phyloP scores from a whole-genome alignment of 768 basidiomycete genomes.

The Pleurotus giganteus region DNA sequence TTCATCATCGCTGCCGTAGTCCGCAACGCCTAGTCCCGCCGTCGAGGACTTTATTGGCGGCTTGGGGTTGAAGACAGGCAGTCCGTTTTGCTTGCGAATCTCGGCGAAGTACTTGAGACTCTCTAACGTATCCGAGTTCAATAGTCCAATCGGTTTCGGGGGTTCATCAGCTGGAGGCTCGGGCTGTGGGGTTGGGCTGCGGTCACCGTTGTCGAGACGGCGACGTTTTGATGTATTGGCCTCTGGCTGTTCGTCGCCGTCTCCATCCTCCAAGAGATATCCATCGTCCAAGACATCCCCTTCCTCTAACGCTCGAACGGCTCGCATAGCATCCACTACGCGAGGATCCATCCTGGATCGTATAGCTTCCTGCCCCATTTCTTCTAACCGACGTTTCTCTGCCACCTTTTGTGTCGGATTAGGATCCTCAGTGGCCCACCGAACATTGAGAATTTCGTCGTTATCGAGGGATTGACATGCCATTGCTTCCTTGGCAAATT shows the following conservation, averaged over 20 bases:
- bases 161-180: conserved; percentile 25
- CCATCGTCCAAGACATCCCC: conserved; percentile 49
- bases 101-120: conserved; percentile 90
- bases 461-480: conserved; percentile 96
- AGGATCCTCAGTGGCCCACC: conserved; percentile 99
- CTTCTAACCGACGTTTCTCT: conserved; percentile 82
- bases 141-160: conserved; percentile 51
- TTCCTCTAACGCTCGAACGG: conserved; percentile 87
- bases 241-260: conserved; percentile 33
- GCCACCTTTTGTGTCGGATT: conserved; percentile 88
- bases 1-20: conserved; percentile 76
- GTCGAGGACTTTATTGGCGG: conserved; percentile 22
- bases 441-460: conserved; percentile 96
- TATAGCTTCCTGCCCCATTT: conserved; percentile 85
- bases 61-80: conserved; percentile 28
- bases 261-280: conserved; percentile 22
- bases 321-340: conserved; percentile 85
- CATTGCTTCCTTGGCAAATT: conserved; percentile 99
- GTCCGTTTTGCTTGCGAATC: conserved; percentile 69
- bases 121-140: conserved; percentile 84
- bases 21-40: conserved; percentile 60
- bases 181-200: conserved; percentile 19
- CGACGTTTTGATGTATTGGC: conserved; percentile 35
- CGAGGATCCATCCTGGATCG: conserved; percentile 80
- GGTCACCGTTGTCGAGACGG: conserved; percentile 27